Conservation (phyloP, 495 filamentous ascomycete genomes). For the Schizothecium vesticola region DNA sequence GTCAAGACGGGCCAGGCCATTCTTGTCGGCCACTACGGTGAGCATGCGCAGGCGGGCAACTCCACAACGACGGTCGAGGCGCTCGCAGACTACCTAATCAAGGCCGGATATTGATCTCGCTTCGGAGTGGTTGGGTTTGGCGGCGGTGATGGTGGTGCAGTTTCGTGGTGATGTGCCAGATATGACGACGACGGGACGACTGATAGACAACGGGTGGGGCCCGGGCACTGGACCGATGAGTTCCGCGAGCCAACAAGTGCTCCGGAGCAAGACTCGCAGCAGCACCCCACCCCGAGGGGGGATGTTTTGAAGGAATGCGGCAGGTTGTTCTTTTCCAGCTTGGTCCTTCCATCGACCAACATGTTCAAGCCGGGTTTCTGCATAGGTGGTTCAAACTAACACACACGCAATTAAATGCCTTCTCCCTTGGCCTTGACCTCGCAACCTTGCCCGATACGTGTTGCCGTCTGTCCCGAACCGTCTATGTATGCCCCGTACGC, state of each 20-base stretch:
- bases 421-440: slow-evolving; percentile 3
- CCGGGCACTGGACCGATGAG: not conserved
- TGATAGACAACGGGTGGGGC: not conserved
- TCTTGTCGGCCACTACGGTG: slow-evolving; percentile 79
- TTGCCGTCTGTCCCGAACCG: not conserved
- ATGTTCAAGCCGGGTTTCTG: slow-evolving; percentile 26
- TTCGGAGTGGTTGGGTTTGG: not conserved
- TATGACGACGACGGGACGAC: not conserved
- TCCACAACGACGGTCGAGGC: slow-evolving; percentile 60
- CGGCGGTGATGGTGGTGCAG: not conserved
- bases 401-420: slow-evolving; percentile 10
- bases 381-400: slow-evolving; percentile 20
- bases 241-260: not conserved
- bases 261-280: not conserved
- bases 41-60: slow-evolving; percentile 59
- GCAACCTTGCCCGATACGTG: not conserved
- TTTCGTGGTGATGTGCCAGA: not conserved
- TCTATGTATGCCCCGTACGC: not conserved
- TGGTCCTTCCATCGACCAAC: not conserved
- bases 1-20: slow-evolving; percentile 80
- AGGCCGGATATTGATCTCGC: slow-evolving; percentile 56
- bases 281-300: not conserved
- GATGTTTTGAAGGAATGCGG: slow-evolving; percentile 8
- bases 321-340: slow-evolving; percentile 12
- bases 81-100: slow-evolving; percentile 69